Evolutionary conservation across 495 filamentous ascomycete species (phyloP), one percentile per base, ranked within the genome.

Genomic region (Aspergillus affinis): DNA sequence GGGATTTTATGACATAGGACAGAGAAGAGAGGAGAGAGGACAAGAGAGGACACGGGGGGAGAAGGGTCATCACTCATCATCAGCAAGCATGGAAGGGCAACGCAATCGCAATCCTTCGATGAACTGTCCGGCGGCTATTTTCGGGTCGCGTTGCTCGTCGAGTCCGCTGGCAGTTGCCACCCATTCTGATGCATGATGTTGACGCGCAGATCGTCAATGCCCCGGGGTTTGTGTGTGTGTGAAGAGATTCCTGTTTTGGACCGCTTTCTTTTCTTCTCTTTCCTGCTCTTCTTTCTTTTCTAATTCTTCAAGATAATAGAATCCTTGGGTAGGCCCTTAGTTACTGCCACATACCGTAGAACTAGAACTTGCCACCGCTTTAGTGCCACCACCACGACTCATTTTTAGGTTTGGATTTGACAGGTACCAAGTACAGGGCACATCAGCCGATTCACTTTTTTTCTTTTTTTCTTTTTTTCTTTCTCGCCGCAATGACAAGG

Each of bases 81-180:
- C 36, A 41, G 36, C 50, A 52, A 52, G 19, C 10, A 17, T 19
- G 48, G 23, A 13, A 47, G 44, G 44, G 10, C 18, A 17, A 49
- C 15, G 23, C 48, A 32, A 54, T 27, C 19, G 29, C 51, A 30
- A 57, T 29, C 21, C 45, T 49, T 57, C 20, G 45, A 26, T 57
- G 54, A 57, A 48, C 48, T 57, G 54, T 57, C 54, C 23, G 17
- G 36, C 53, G 41, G 53, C 21, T 47, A 45, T 17, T 55, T 47
- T 47, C 41, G 53, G 32, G 19, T n/a, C n/a, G n/a, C n/a, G n/a
- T n/a, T n/a, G n/a, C n/a, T n/a, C 53, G 2, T 44, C 23, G 6
- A 15, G 5, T 52, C 30, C 19, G 18, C n/a, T 23, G 32, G 32
- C 20, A 17, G 46, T 56, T 48, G 21, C 45, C 54, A 57, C 54